Evolutionary conservation across 2,329 filamentous ascomycete genomes (phyloP).

Genomic region (Clarireedia homoeocarpa): DNA sequence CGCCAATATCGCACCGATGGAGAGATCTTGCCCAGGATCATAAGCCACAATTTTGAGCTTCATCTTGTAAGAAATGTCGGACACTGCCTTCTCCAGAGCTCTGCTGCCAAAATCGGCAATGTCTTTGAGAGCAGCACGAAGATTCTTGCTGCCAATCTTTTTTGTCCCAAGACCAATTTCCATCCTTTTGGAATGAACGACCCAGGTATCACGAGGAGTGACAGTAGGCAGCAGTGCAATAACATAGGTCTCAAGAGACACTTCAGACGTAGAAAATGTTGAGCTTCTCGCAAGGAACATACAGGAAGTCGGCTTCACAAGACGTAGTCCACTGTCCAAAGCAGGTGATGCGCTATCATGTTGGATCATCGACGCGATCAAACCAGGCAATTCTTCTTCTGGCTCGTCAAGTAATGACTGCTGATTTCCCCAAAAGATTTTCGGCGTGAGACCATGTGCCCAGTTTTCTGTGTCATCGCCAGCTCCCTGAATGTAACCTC

Average conservation of each 20-base stretch:
- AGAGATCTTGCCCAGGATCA: constrained; percentile 70
- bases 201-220: constrained; percentile 39
- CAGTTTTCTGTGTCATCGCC: constrained; percentile 94
- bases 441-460: constrained; percentile 71
- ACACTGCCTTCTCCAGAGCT: constrained; percentile 1
- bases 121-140: constrained; percentile 61
- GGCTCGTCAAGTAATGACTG: constrained; percentile 50
- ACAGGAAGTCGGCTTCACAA: constrained; percentile 23
- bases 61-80: not conserved
- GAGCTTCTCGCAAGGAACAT: constrained; percentile 21
- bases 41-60: constrained; percentile 54
- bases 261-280: constrained; percentile 7
- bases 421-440: constrained; percentile 69
- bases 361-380: constrained; percentile 41
- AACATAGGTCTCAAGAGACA: constrained; percentile 1
- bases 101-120: constrained; percentile 23
- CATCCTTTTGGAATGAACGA: constrained; percentile 30
- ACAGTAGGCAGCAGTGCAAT: constrained; percentile 37
- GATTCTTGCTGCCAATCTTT: constrained; percentile 74
- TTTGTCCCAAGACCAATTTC: constrained; percentile 59
- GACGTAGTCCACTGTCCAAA: constrained; percentile 6
- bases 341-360: not conserved
- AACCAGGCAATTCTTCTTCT: constrained; percentile 55
- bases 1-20: constrained; percentile 69
- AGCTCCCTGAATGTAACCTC: constrained; percentile 85